Evolutionary conservation across 2,329 filamentous ascomycete genomes (phyloP), one percentile per base, ranked within the genome.

Genomic region (Orbilia quercus): DNA sequence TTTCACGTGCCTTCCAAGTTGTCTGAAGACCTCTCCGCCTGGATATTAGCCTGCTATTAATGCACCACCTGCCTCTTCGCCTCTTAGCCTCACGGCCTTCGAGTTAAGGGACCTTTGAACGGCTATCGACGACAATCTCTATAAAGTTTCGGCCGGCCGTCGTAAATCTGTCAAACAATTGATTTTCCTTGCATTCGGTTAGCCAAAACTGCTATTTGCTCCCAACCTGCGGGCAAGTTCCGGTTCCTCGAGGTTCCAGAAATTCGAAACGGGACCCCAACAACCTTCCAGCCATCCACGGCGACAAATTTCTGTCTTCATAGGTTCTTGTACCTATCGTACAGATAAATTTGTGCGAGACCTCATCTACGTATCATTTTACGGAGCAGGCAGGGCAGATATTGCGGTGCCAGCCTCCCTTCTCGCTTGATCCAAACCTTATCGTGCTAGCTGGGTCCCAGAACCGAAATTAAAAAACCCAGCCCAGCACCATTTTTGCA

Each of bases 401-500:
- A 47, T 36, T 62, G 45, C 42, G 47, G 22, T 59, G 57, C 69
- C 69, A 73, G 67, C 67, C 60, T 66, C 69, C 42, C 34, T 40
- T 66, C 60, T 73, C 69, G 69, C 69, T 73, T 73, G 69, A 73
- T 66, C 55, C 48, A 73, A 73, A 73, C 69, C 69, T 73, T 73
- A 73, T 73, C 60, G 69, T 62, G 48, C 48, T 55, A 55, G 60
- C 38, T 54, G 47, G 48, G n/a, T n/a, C 67, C 34, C 69, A 47
- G 69, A 73, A 62, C 60, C 54, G 69, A 73, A 73, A 73, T 73
- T 73, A 66, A 73, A 73, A 73, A 59, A 31, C n/a, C 60, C 65
- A 54, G 67, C 60, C 59, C 62, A 51, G 45, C 54, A 73, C n/a
- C n/a, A 16, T 40, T 55, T 54, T 58, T 18, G 47, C 23, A 57